These are phyloP conservation scores for Lentinus polychrous DNA, from an alignment of 1,284 basidiomycete genomes.

Conservation along the genomic window DNA sequence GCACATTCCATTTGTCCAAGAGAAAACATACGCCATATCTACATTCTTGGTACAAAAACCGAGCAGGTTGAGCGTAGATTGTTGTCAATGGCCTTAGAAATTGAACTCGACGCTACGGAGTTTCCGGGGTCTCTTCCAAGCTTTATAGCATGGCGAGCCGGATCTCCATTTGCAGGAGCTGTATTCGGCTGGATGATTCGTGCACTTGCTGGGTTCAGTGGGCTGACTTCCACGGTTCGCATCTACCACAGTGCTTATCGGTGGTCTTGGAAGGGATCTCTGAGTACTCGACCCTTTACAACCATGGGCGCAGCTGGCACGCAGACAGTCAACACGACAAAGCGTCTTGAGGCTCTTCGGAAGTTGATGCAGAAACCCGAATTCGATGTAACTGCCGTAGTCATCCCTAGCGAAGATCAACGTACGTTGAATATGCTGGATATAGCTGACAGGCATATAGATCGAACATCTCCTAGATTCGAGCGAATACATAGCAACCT, in stretches of 20 bases:
- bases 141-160: not conserved
- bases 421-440: conserved; percentile 43
- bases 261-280: not conserved
- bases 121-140: not conserved
- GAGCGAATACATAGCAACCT: conserved; percentile 84
- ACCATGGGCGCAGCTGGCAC: conserved; percentile 28
- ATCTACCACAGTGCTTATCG: conserved; percentile 1
- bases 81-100: no score
- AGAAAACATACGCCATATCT: no score
- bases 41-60: no score
- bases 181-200: not conserved
- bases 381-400: conserved; percentile 57
- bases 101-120: no score
- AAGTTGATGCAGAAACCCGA: conserved; percentile 58
- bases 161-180: not conserved
- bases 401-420: conserved; percentile 85
- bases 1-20: no score
- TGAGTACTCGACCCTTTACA: not conserved
- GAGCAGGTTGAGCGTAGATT: no score
- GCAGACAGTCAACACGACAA: conserved; percentile 55
- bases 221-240: not conserved
- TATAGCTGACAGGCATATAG: not conserved
- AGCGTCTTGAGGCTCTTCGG: conserved; percentile 53
- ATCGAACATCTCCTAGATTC: conserved; percentile 48
- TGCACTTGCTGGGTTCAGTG: not conserved